Base-by-base conservation (phyloP, 1,139 yeast species). In the Debaryomyces sp. region DNA sequence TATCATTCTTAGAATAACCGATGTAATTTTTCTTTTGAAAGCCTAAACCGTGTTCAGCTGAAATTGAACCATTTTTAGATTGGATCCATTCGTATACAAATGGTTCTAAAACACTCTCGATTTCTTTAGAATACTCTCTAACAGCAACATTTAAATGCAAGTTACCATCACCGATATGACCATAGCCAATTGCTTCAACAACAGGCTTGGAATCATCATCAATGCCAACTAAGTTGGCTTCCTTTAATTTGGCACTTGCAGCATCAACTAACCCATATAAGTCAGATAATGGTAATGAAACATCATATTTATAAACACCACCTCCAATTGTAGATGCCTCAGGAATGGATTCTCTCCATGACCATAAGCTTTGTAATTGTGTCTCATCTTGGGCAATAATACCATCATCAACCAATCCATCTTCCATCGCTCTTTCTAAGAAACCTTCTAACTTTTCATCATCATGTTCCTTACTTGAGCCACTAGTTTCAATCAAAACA, bases 21-120 rank as follows among this genome's bases (percentile, higher is more conserved):
- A 92, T 80, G 66, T 88, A 94, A 63, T 88, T 87, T 59, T 87
- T 89, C 85, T 94, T 94, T 63, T 92, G 97, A 80, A 94, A 89
- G 1, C 99, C 99, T 52, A 94, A 77, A 4, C 99, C 99, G 67
- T 94, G 99, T 68, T 94, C 99, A 38, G 98, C 99, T 51, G 96
- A 87, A 46, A 94, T 86, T 1, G 97, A 90, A 27, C 99, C 99
- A 38, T 84, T 71, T 53, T 85, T 80, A 29, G 70, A 60, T 47
- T 81, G 77, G 52, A 94, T 88, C 88, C 94, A 91, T 71, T 94
- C 96, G 62, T 90, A 94, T 26, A 94, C 94, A 70, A 87, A 92
- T 37, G 98, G 98, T 69, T 94, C 98, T 54, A 94, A 77, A 1
- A 79, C 81, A 48, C 78, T 71, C 70, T 92, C 98, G 49, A 92